A percentile compares a stretch with the other conserved stretches of the same genome.
Evolutionary conservation across 495 filamentous ascomycete species (phyloP).

Genomic region (Apiosordaria backusii): DNA sequence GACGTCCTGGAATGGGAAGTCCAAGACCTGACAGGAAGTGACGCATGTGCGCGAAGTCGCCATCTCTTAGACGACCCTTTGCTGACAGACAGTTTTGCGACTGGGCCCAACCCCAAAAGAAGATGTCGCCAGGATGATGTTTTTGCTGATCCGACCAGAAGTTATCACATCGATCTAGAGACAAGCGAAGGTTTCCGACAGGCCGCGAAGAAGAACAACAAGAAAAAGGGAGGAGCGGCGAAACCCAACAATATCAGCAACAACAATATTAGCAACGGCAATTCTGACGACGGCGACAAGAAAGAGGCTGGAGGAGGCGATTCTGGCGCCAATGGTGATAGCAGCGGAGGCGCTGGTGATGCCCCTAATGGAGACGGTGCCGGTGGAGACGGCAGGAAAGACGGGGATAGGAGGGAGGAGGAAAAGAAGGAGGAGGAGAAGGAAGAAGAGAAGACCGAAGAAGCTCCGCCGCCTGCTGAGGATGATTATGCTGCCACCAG

Average conservation of each 20-base stretch:
- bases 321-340: background rate
- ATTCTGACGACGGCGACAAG: slow-evolving; percentile 47
- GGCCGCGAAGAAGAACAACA: slow-evolving; percentile 42
- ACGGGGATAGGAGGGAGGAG: slow-evolving; percentile 27
- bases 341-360: slow-evolving; percentile 19
- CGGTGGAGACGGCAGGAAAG: slow-evolving; percentile 29
- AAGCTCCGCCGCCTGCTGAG: slow-evolving; percentile 25
- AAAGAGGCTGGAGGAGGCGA: slow-evolving; percentile 27
- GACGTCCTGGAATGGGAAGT: slow-evolving; percentile 3
- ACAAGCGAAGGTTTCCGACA: slow-evolving; percentile 47
- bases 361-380: slow-evolving; percentile 25
- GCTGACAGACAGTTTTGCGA: background rate
- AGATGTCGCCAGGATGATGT: slow-evolving; percentile 21
- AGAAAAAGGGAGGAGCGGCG: slow-evolving; percentile 13
- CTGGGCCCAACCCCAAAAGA: slow-evolving; percentile 3
- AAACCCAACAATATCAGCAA: slow-evolving; percentile 13
- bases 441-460: slow-evolving; percentile 10
- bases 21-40: slow-evolving; percentile 23
- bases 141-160: slow-evolving; percentile 29
- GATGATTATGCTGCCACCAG: background rate
- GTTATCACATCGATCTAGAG: slow-evolving; percentile 40
- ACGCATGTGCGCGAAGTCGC: slow-evolving; percentile 19
- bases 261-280: slow-evolving; percentile 13
- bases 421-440: slow-evolving; percentile 36
- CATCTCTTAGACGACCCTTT: slow-evolving; percentile 2